These are phyloP conservation scores for Aspergillus ibericus DNA, from an alignment of 2,329 filamentous ascomycete species.

Conservation along the genomic window DNA sequence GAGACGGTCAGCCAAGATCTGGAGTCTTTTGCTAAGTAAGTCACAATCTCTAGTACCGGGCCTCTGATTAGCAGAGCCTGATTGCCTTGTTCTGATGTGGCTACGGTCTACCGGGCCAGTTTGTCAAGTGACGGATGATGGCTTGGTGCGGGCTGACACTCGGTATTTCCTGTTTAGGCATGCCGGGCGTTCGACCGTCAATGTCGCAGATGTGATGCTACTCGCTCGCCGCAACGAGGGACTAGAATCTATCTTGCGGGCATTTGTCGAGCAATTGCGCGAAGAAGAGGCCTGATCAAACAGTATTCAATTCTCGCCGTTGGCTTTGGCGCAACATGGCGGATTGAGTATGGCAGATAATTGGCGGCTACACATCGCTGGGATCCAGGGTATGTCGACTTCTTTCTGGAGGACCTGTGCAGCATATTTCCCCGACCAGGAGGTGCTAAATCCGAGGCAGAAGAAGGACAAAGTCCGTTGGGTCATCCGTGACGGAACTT, in stretches of 20 bases:
- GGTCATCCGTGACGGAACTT: neutral
- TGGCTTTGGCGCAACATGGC: neutral
- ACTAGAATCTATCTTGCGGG: slow-evolving; percentile 68
- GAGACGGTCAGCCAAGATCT: slow-evolving; percentile 61
- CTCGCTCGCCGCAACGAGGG: slow-evolving; percentile 85
- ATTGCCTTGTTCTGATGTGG: neutral
- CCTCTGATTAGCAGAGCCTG: neutral
- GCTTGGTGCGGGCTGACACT: slow-evolving; percentile 1
- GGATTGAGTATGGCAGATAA: neutral
- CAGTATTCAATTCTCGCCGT: neutral
- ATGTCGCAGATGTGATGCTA: slow-evolving; percentile 82
- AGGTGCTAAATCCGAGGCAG: neutral
- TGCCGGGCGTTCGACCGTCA: slow-evolving; percentile 76
- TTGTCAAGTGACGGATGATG: neutral
- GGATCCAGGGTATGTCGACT: neutral
- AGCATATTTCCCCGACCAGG: neutral
- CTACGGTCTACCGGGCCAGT: neutral
- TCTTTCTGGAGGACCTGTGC: neutral
- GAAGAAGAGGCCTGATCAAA: slow-evolving; percentile 23
- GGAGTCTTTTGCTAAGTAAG: slow-evolving; percentile 61
- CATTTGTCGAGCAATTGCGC: slow-evolving; percentile 37
- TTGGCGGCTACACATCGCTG: slow-evolving; percentile 11
- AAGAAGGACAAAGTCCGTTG: neutral
- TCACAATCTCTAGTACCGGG: neutral
- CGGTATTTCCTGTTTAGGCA: slow-evolving; percentile 59